Conservation (phyloP, 495 filamentous ascomycete genomes). For the Recurvomyces mirabilis region DNA sequence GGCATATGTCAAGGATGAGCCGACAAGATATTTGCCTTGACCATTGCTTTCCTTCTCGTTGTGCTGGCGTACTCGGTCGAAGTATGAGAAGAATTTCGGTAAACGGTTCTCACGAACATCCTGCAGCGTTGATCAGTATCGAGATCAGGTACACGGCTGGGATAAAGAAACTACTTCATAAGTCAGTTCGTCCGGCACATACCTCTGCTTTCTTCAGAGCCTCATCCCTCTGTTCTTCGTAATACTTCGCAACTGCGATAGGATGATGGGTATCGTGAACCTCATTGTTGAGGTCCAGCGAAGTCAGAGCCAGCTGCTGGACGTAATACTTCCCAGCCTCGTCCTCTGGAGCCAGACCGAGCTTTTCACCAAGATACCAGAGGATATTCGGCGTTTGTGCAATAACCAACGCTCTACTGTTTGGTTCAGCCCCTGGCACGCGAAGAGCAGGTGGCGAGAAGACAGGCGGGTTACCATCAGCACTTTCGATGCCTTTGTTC, state of each 20-base stretch:
- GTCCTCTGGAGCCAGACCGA: constrained; percentile 40
- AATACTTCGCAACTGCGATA: constrained; percentile 42
- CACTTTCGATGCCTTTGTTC: constrained; percentile 13
- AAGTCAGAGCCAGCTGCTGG: constrained; percentile 49
- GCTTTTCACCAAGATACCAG: constrained; percentile 44
- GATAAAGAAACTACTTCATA: neutral
- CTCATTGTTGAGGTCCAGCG: constrained; percentile 57
- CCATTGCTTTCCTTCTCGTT: constrained; percentile 36
- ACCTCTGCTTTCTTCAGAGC: constrained; percentile 34
- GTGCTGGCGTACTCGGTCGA: constrained; percentile 47
- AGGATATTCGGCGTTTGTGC: constrained; percentile 56
- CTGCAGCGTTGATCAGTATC: constrained; percentile 4
- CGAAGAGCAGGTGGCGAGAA: constrained; percentile 50
- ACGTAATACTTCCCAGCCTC: constrained; percentile 39
- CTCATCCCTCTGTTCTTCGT: constrained; percentile 58
- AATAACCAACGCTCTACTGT: constrained; percentile 38
- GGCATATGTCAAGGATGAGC: constrained; percentile 48
- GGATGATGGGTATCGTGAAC: constrained; percentile 60
- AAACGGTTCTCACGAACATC: constrained; percentile 47
- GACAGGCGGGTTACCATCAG: constrained; percentile 44
- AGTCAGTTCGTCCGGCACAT: neutral
- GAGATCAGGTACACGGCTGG: neutral
- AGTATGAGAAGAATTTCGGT: constrained; percentile 56
- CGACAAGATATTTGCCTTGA: constrained; percentile 48
- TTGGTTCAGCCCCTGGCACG: constrained; percentile 37